Conservation (phyloP, 805 yeast species). For the Myxozyma neotropica region DNA sequence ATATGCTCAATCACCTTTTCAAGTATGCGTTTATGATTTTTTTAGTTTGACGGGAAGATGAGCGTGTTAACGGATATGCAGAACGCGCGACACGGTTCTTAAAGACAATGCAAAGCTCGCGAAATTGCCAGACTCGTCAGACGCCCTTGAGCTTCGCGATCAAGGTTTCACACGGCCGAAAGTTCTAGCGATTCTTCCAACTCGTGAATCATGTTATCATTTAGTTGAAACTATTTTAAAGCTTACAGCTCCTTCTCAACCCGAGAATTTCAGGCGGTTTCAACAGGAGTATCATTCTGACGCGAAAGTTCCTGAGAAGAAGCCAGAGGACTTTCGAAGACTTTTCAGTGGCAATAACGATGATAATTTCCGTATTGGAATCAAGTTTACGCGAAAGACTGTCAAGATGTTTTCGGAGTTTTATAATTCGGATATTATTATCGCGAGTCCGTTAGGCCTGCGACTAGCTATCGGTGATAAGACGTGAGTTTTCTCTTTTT, state of each 20-base stretch:
- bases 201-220: conserved; percentile 74
- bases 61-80: conserved; percentile 41
- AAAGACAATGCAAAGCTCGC: conserved; percentile 68
- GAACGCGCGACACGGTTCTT: conserved; percentile 82
- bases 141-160: conserved; percentile 66
- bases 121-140: conserved; percentile 40
- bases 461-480: conserved; percentile 74
- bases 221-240: conserved; percentile 63
- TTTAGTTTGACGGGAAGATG: background rate
- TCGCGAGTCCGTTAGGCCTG: conserved; percentile 91
- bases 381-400: conserved; percentile 86
- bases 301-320: conserved; percentile 53
- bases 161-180: conserved; percentile 97
- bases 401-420: conserved; percentile 81
- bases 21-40: conserved; percentile 17
- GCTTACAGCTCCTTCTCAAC: conserved; percentile 68
- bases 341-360: conserved; percentile 85
- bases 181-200: conserved; percentile 78
- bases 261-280: conserved; percentile 80
- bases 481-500: conserved; percentile 34
- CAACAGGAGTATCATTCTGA: conserved; percentile 65
- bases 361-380: conserved; percentile 89
- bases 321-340: conserved; percentile 81
- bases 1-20: conserved; percentile 72
- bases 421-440: conserved; percentile 78